Conservation (phyloP, 164 flowering plant species). For the Platanus orientalis region DNA sequence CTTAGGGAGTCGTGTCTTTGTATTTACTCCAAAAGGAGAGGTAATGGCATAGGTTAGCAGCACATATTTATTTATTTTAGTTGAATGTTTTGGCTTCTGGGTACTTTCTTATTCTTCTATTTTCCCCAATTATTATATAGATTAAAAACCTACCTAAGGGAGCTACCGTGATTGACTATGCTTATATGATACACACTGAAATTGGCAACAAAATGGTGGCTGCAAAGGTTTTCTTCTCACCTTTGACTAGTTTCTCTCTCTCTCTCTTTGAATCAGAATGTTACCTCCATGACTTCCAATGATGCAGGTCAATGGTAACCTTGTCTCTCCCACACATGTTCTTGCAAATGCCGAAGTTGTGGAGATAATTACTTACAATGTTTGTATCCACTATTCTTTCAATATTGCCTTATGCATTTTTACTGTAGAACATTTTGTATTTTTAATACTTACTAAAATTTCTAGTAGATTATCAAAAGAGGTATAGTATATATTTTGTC, state of each 20-base stretch:
- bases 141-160: conserved; percentile 93
- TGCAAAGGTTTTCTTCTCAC: conserved; percentile 69
- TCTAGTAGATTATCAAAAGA: background rate
- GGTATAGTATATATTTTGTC: background rate
- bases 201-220: conserved; percentile 99
- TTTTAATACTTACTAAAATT: background rate
- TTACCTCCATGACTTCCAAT: conserved; percentile 2
- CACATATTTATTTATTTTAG: too few relatives aligned
- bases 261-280: background rate
- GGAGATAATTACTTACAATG: conserved; percentile 87
- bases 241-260: background rate
- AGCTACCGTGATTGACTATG: conserved; percentile 94
- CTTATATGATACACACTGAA: conserved; percentile 96
- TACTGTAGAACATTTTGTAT: background rate
- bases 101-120: background rate
- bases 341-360: conserved; percentile 98
- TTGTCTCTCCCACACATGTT: conserved; percentile 79
- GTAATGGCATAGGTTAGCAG: conserved; percentile 25
- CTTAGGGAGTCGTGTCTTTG: conserved; percentile 94
- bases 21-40: conserved; percentile 98
- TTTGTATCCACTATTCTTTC: conserved; percentile 32
- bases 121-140: conserved; percentile 29
- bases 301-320: conserved; percentile 95
- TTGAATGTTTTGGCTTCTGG: background rate
- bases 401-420: background rate